Evolutionary conservation across 2,329 filamentous ascomycete genomes (phyloP), one percentile per base, ranked within the genome.

Genomic region (Bipolaris zeicola): DNA sequence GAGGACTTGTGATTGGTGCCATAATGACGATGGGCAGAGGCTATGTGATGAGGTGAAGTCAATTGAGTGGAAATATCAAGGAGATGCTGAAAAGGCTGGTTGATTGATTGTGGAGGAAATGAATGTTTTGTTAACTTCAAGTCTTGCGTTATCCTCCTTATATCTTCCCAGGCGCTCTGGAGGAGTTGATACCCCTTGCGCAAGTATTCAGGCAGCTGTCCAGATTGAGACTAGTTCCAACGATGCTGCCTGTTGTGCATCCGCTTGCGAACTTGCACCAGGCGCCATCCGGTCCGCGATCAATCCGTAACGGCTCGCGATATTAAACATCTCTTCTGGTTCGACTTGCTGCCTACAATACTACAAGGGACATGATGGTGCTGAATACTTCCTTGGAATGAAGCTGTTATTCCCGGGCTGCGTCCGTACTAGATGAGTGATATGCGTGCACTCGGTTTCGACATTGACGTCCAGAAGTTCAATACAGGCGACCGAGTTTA

Each of bases 1-100:
- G 50, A 14, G 52, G 53, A 26, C 1, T 52, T 13, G 53, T 37
- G 14, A 53, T 24, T 22, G 57, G 53, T 20, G 49, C 48, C 57
- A 59, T 59, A 18, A 3, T 43, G 42, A 36, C 7, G 13, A 20
- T 5, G 34, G 14, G 3, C 22, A 6, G 28, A 37, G 5, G 22
- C 14, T 18, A 14, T 7, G 26, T 22, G 33, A 18, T 5, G n/a
- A n/a, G 26, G 34, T 7, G 8, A 14, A 16, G n/a, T 50, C 14
- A 18, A 33, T 14, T n/a, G 37, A 41, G 16, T n/a, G 8, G n/a
- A 18, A 14, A 18, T 33, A 5, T 10, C n/a, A 20, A 20, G 22
- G 34, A 41, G 10, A 39, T 22, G 24, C 5, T 26, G 14, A 16
- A 7, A 31, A 20, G 24, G 5, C 26, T 14, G 4, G 13, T 28